Base-by-base conservation (phyloP, 163 green algal genomes). In the Scenedesmus sp. region DNA sequence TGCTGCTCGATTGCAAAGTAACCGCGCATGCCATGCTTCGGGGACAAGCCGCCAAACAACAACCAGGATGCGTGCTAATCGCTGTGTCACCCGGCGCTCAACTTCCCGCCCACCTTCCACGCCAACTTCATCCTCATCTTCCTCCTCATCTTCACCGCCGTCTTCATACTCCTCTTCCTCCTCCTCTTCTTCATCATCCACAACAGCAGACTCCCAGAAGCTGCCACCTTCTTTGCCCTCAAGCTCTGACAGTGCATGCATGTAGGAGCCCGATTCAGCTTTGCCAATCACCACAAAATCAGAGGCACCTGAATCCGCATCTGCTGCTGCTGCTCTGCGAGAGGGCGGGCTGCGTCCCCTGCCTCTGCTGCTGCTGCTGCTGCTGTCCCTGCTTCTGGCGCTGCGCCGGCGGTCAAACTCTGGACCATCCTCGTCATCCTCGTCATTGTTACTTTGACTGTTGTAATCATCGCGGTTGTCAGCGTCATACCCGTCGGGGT, bases 221-320 rank as follows among this genome's bases (percentile, higher is more conserved):
- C 56, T 54, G 18, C 67, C 83, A 60, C 90, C 90, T 4, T 92
- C 88, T 46, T 66, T 60, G 23, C 23, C 85, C 64, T 81, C n/a
- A 64, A 83, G 85, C 59, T 59, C 59, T 9, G 62, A 34, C 16
- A 46, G 1, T 34, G 34, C 5, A 16, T 60, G 18, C 8, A 88
- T 74, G 81, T 88, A 88, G 10, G 34, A 73, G 20, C 88, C 88
- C 0, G 52, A 52, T 46, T 46, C 88, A 54, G 88, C 88, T 52
- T 88, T 91, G 2, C 77, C 46, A 59, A 87, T 76, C 34, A 88
- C 77, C 3, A 91, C 87, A 85, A 91, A 91, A 59, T 85, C 87
- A 34, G 34, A 20, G 12, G 77, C 77, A n/a, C 46, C 46, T 46
- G 34, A 46, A 56, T n/a, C 82, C 16, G 82, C 16, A 18, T 34